These are phyloP conservation scores for Blastobotrys chiropterorum DNA, from an alignment of 805 yeast species.

Conservation along the genomic window DNA sequence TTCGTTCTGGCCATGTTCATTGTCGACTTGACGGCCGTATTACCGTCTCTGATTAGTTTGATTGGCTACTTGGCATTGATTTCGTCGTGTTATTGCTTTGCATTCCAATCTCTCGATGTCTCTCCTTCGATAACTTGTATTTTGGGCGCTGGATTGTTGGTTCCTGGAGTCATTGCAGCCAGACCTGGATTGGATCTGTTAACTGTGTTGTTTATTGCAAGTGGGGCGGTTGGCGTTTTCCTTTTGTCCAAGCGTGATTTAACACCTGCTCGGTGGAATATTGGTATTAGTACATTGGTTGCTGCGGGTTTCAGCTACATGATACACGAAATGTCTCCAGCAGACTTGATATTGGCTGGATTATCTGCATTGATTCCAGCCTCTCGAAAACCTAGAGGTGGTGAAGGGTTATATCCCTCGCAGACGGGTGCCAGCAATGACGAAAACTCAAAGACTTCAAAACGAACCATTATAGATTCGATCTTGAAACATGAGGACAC, in stretches of 20 bases:
- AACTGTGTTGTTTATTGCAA: slow-evolving; percentile 22
- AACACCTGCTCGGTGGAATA: slow-evolving; percentile 23
- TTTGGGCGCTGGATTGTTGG: slow-evolving; percentile 11
- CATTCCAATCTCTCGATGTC: slow-evolving; percentile 1
- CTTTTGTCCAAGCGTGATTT: slow-evolving; percentile 25
- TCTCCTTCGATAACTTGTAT: slow-evolving; percentile 10
- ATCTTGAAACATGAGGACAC: slow-evolving; percentile 60
- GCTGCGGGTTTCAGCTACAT: slow-evolving; percentile 17
- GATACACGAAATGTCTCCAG: slow-evolving; percentile 7
- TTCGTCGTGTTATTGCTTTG: slow-evolving; percentile 2
- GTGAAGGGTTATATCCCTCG: not conserved
- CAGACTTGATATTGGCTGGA: slow-evolving; percentile 15
- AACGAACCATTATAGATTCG: slow-evolving; percentile 28
- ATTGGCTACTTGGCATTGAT: slow-evolving; percentile 15
- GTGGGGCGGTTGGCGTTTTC: slow-evolving; percentile 28
- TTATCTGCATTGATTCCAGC: slow-evolving; percentile 18
- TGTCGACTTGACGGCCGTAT: slow-evolving; percentile 14
- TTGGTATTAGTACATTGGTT: slow-evolving; percentile 17
- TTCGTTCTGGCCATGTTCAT: slow-evolving; percentile 9
- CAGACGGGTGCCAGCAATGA: not conserved
- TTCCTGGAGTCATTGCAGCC: slow-evolving; percentile 15
- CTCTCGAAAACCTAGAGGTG: not conserved
- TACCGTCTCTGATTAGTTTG: slow-evolving; percentile 1
- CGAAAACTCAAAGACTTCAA: not conserved
- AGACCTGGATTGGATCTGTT: slow-evolving; percentile 11